These are phyloP conservation scores for Heliocybe sulcata DNA, from an alignment of 1,284 basidiomycete species.

Conservation along the genomic window DNA sequence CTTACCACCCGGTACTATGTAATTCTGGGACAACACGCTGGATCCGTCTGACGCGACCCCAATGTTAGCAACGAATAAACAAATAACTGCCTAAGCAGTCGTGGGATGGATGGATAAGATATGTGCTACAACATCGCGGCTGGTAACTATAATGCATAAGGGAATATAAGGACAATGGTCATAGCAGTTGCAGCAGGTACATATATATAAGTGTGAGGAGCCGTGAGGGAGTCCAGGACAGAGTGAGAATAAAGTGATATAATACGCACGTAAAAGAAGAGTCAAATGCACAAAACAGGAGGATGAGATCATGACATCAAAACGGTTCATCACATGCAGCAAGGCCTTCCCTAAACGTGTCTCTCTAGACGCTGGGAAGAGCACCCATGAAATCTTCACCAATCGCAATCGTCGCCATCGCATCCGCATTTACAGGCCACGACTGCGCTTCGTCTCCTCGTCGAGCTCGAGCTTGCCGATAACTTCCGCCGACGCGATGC, in stretches of 20 bases:
- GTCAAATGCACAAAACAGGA: not conserved
- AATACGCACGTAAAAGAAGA: not conserved
- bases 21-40: no score
- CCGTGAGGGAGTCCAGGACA: not conserved
- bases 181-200: not conserved
- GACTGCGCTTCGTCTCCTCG: slow-evolving; percentile 4
- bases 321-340: not conserved
- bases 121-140: not conserved
- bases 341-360: no score
- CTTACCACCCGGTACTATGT: no score
- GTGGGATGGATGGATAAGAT: not conserved
- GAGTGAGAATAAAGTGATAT: not conserved
- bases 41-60: no score
- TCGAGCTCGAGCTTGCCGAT: slow-evolving; percentile 20
- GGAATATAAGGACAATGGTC: not conserved
- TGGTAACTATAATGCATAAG: not conserved
- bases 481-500: slow-evolving; percentile 17
- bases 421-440: not conserved
- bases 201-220: not conserved
- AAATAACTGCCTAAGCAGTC: no score
- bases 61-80: no score
- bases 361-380: no score
- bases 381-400: not conserved
- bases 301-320: not conserved
- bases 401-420: not conserved